Evolutionary conservation across 139 green algal species (phyloP), one percentile per base, ranked within the genome.

Genomic region (Ulvella scutata): DNA sequence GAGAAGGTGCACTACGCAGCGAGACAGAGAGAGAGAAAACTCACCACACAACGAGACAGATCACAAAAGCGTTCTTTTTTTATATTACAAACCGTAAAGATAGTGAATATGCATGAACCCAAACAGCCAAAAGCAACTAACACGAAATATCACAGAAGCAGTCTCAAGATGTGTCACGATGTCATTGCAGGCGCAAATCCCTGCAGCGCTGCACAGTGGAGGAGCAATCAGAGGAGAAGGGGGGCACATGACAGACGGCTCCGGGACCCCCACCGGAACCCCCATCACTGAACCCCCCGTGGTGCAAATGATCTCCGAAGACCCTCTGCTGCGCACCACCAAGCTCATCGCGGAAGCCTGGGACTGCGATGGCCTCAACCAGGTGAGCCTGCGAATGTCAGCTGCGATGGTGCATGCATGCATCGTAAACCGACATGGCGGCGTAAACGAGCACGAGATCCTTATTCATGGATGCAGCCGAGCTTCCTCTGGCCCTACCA

Each of bases 271-370:
- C 35, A 97, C 91, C 1, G 94, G 95, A 39, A 96, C 92, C 3
- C 93, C 93, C 4, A 87, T 98, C 40, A 51, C 81, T 17, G 88
- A 96, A 74, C 94, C 95, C 1, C 87, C 93, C 4, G 83, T 98
- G n/a, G 84, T 99, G 7, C 88, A 93, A 75, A 81, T 85, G 40
- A 94, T 97, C 80, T 88, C 78, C 37, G 91, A 96, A 75, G 94
- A 99, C 87, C 90, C 91, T 1, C 76, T 97, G 38, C 90, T 99
- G 76, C 74, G 82, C 3, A 79, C 85, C 76, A 91, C 83, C 29
- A 98, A 99, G 87, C 77, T 99, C 13, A 98, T 99, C 60, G 90
- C 94, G 0, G 95, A 99, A 86, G 93, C 95, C 2, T 99, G 95
- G 95, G 95, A 99, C 83, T 97, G 90, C 67, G 95, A 94, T 74